These are phyloP conservation scores for Penicillium maclennaniae DNA, from an alignment of 495 filamentous ascomycete species.

Conservation along the genomic window DNA sequence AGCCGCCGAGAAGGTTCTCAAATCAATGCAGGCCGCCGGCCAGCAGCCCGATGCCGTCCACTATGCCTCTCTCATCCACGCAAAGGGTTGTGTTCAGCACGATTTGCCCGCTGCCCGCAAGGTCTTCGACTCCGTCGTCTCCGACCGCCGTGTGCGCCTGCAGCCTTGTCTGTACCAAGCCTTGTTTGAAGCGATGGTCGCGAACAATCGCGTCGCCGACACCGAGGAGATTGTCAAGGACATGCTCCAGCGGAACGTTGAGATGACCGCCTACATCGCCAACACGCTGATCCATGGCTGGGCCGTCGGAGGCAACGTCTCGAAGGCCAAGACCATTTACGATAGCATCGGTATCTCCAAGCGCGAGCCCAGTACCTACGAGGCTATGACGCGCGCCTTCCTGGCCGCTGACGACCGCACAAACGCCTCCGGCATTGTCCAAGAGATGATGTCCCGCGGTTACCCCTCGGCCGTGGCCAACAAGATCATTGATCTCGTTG, in stretches of 20 bases:
- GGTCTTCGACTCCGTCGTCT: constrained; percentile 76
- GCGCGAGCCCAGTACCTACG: constrained; percentile 97
- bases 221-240: constrained; percentile 68
- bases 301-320: constrained; percentile 79
- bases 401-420: constrained; percentile 75
- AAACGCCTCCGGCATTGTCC: constrained; percentile 69
- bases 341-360: constrained; percentile 64
- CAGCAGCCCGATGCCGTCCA: constrained; percentile 84
- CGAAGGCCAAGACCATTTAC: constrained; percentile 75
- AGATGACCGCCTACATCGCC: constrained; percentile 95
- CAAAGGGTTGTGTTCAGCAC: constrained; percentile 89
- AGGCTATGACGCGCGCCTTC: constrained; percentile 96
- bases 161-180: constrained; percentile 93
- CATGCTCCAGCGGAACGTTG: constrained; percentile 69
- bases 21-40: constrained; percentile 69
- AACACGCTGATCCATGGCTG: constrained; percentile 99
- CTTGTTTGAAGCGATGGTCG: constrained; percentile 92
- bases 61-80: constrained; percentile 92
- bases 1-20: constrained; percentile 81
- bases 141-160: constrained; percentile 57
- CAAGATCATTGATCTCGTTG: constrained; percentile 88
- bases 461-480: constrained; percentile 88
- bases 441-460: constrained; percentile 85
- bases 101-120: constrained; percentile 78
- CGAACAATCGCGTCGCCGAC: constrained; percentile 78